Percentiles rank a stretch among this genome's conserved stretches.
Conservation (phyloP, 2,329 filamentous ascomycete genomes). For the Hypoxylon sp. region DNA sequence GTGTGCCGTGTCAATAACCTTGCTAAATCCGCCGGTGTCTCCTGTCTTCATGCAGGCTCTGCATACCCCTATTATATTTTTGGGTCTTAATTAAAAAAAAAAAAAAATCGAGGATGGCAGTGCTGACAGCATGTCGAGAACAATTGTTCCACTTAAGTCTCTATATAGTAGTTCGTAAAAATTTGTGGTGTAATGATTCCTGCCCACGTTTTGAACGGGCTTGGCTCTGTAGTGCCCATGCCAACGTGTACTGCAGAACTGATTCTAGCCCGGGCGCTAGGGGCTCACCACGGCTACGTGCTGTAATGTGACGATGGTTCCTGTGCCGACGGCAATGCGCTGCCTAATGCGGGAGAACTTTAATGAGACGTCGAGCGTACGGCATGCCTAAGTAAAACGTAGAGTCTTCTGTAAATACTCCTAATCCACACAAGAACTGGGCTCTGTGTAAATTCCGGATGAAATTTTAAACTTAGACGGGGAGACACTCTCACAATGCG, state of each 20-base stretch:
- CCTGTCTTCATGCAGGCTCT: conserved; percentile 23
- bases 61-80: conserved; percentile 24
- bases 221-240: conserved; percentile 14
- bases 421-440: conserved; percentile 3
- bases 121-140: conserved; percentile 11
- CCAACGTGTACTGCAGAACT: conserved; percentile 8
- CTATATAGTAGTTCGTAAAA: conserved; percentile 12
- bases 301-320: conserved; percentile 26
- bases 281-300: conserved; percentile 29
- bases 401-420: not conserved
- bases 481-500: conserved; percentile 8
- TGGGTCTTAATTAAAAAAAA: conserved; percentile 1
- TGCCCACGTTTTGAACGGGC: conserved; percentile 14
- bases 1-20: conserved; percentile 16
- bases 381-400: not conserved
- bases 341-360: conserved; percentile 26
- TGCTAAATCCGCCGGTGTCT: conserved; percentile 14
- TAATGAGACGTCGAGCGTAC: conserved; percentile 26
- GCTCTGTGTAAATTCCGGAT: conserved; percentile 20
- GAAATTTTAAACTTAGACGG: conserved; percentile 2
- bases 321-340: conserved; percentile 25
- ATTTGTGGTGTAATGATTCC: conserved; percentile 24
- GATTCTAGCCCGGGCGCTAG: conserved; percentile 32
- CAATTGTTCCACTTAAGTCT: conserved; percentile 16
- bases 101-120: not conserved